Evolutionary conservation across 768 basidiomycete genomes (phyloP).

Genomic region (Suillus hirtellus): DNA sequence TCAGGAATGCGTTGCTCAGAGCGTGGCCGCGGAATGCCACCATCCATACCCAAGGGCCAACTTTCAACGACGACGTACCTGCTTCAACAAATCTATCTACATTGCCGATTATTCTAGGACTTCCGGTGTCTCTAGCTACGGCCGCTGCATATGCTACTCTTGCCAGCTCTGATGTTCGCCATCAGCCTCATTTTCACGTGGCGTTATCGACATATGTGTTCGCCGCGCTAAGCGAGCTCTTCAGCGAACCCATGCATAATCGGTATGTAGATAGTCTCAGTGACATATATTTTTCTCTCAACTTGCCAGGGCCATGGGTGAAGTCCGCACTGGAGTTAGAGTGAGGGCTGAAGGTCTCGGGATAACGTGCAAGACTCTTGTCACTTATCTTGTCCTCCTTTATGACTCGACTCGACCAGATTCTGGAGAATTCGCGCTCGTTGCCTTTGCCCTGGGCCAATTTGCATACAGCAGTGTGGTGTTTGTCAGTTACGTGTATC

Average conservation of each 20-base stretch:
- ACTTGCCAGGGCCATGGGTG: constrained; percentile 59
- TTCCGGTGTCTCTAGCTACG: constrained; percentile 60
- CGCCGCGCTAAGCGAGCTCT: constrained; percentile 75
- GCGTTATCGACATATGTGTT: constrained; percentile 71
- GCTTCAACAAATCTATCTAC: constrained; percentile 49
- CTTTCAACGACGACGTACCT: constrained; percentile 13
- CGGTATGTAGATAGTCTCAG: constrained; percentile 37
- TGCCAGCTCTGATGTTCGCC: constrained; percentile 52
- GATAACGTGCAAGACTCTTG: constrained; percentile 69
- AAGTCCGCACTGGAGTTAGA: constrained; percentile 66
- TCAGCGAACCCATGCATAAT: constrained; percentile 83
- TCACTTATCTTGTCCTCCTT: constrained; percentile 68
- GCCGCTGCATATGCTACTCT: constrained; percentile 53
- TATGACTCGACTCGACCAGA: constrained; percentile 39
- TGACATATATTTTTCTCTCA: constrained; percentile 18
- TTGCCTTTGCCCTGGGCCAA: constrained; percentile 89
- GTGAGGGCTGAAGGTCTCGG: constrained; percentile 87
- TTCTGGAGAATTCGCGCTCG: constrained; percentile 53
- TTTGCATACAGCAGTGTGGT: constrained; percentile 65
- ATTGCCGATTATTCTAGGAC: constrained; percentile 68
- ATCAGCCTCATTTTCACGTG: constrained; percentile 62
- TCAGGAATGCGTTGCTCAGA: constrained; percentile 84
- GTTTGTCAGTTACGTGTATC: constrained; percentile 53
- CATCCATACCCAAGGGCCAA: constrained; percentile 4
- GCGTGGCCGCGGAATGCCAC: constrained; percentile 31